A percentile compares a stretch with the other conserved stretches of the same genome.
Conservation (phyloP, 345 rosid species). For the Tarenaya hassleriana region DNA sequence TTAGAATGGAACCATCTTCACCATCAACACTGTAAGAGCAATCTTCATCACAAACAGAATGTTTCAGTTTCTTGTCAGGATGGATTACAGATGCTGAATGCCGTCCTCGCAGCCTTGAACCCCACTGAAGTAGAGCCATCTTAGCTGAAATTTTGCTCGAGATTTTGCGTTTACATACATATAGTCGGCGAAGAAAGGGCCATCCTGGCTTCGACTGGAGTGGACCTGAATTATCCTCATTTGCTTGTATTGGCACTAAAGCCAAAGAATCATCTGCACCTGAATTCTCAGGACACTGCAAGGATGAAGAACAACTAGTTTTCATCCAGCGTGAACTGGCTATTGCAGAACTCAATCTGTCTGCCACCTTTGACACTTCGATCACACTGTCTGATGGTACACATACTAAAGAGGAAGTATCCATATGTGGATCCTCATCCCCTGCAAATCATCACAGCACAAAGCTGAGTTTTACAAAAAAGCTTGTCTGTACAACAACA, state of each 20-base stretch:
- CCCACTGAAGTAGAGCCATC: slow-evolving; percentile 43
- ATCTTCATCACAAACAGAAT: slow-evolving; percentile 30
- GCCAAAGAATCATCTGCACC: slow-evolving; percentile 33
- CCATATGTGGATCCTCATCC: slow-evolving; percentile 19
- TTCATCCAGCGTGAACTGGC: too few species aligned
- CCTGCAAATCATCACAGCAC: slow-evolving; percentile 17
- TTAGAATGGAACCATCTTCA: slow-evolving; percentile 51
- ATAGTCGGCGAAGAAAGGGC: slow-evolving; percentile 44
- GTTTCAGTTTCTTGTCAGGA: slow-evolving; percentile 54
- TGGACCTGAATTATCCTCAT: slow-evolving; percentile 26
- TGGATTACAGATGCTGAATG: slow-evolving; percentile 51
- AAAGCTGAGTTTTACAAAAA: slow-evolving; percentile 10
- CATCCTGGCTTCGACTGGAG: slow-evolving; percentile 43
- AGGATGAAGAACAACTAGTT: too few species aligned
- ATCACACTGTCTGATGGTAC: neutral
- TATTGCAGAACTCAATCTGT: too few species aligned
- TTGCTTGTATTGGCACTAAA: slow-evolving; percentile 33
- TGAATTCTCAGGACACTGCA: too few species aligned
- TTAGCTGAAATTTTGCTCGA: slow-evolving; percentile 39
- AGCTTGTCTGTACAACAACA: neutral
- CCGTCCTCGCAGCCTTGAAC: slow-evolving; percentile 42
- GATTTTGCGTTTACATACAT: slow-evolving; percentile 30
- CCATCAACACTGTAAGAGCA: slow-evolving; percentile 37
- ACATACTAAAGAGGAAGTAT: slow-evolving; percentile 28
- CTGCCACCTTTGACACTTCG: too few species aligned